These are phyloP conservation scores for Torulaspora gathmanii DNA, from an alignment of 805 yeast genomes.

Conservation along the genomic window DNA sequence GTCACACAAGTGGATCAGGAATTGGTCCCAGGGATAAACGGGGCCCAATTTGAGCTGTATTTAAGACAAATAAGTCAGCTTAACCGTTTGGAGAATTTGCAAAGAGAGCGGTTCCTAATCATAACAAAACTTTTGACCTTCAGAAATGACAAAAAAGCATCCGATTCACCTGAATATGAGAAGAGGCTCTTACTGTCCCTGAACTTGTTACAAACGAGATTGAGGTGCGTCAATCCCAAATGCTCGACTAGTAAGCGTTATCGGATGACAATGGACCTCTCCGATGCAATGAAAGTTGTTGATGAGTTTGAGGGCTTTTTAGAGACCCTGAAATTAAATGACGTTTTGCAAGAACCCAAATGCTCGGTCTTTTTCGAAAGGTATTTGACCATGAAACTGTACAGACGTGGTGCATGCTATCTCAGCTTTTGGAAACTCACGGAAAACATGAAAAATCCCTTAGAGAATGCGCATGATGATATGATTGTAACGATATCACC, in stretches of 20 bases:
- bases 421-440: constrained; percentile 65
- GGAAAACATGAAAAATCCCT: constrained; percentile 65
- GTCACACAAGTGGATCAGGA: constrained; percentile 8
- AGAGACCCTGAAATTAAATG: constrained; percentile 16
- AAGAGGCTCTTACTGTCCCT: constrained; percentile 24
- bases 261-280: not conserved
- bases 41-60: constrained; percentile 29
- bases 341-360: constrained; percentile 18
- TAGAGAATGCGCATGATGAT: constrained; percentile 44
- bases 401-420: constrained; percentile 24
- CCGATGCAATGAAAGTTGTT: constrained; percentile 13
- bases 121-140: constrained; percentile 20
- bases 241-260: not conserved
- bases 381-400: constrained; percentile 10
- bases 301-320: constrained; percentile 18
- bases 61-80: constrained; percentile 24
- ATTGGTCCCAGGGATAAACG: constrained; percentile 14
- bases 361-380: constrained; percentile 18
- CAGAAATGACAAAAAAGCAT: constrained; percentile 2
- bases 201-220: constrained; percentile 27
- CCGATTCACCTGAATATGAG: constrained; percentile 8
- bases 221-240: constrained; percentile 11
- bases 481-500: constrained; percentile 21
- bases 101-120: constrained; percentile 18
- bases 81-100: constrained; percentile 15